Evolutionary conservation across 371 early-diverging fungal species (phyloP), one percentile per base, ranked within the genome.

Genomic region (Mucor mucedo): DNA sequence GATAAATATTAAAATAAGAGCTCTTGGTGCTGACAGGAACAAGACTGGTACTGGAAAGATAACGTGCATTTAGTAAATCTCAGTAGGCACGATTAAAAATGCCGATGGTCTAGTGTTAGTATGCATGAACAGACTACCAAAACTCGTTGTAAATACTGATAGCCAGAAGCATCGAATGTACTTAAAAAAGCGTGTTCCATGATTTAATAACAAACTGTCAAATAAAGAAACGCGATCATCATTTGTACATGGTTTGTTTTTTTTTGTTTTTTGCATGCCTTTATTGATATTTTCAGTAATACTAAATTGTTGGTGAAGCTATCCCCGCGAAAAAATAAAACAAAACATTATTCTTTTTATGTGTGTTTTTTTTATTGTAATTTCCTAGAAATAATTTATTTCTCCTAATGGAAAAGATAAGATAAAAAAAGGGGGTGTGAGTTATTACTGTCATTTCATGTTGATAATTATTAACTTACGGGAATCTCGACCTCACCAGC

Each of bases 391-490:
- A 98, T 67, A 96, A 55, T 60, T 66, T 66, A 66, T 66, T 66
- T 66, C 60, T 66, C 95, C 95, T 96, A 91, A 97, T 98, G 55
- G 98, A 98, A 71, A 98, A 93, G 33, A 98, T 93, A 88, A 30
- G n/a, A n/a, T 44, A 44, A 21, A 21, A 21, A 21, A 21, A 21
- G 21, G 21, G 21, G 21, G 21, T 44, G 44, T 44, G 2, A 94
- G 74, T 98, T 90, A 53, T 21, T 14, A 16, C 41, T 33, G 16
- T 21, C 21, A 21, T 21, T 21, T 21, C 21, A 21, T 21, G 21
- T 21, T 21, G 21, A 21, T 21, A 21, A 21, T 21, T 6, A 42
- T 5, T 21, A 44, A 76, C 83, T 82, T 86, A 87, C 92, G 60
- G 95, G 93, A 68, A 95, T 88, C 79, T 91, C 94, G 60, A 96